phyloP scores from a whole-genome alignment of 257 asterid genomes.

The Salvia miltiorrhiza region DNA sequence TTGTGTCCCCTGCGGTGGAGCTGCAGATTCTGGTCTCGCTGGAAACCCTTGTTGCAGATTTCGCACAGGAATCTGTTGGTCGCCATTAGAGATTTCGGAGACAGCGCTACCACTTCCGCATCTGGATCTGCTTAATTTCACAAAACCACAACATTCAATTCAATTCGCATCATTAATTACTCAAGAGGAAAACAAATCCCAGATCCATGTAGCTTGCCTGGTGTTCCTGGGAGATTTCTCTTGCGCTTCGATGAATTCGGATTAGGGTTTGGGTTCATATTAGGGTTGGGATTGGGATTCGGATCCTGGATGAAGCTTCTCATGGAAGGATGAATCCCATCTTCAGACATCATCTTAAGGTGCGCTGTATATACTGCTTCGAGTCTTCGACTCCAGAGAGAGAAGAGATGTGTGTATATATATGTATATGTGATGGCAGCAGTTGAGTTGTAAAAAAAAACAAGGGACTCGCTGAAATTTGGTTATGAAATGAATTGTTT shows the following conservation, averaged over 20 bases:
- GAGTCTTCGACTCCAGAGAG: background rate
- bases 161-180: no score
- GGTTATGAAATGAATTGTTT: background rate
- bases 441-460: slow-evolving; percentile 22
- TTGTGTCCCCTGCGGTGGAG: slow-evolving; percentile 88
- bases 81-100: slow-evolving; percentile 89
- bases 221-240: slow-evolving; percentile 85
- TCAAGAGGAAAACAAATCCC: no score
- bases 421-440: background rate
- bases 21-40: slow-evolving; percentile 88
- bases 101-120: slow-evolving; percentile 85
- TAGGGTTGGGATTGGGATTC: slow-evolving; percentile 10
- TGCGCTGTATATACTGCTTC: background rate
- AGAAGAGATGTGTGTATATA: background rate
- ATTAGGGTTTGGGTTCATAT: slow-evolving; percentile 38
- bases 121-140: slow-evolving; percentile 78
- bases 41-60: slow-evolving; percentile 96
- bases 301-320: slow-evolving; percentile 70
- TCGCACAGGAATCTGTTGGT: slow-evolving; percentile 86
- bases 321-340: slow-evolving; percentile 57
- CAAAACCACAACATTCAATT: no score
- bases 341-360: slow-evolving; percentile 57
- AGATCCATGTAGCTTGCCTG: slow-evolving; percentile 33
- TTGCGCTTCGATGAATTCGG: slow-evolving; percentile 61
- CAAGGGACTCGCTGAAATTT: slow-evolving; percentile 41